Conservation (phyloP, 768 basidiomycete species). For the Scleroderma bovista region DNA sequence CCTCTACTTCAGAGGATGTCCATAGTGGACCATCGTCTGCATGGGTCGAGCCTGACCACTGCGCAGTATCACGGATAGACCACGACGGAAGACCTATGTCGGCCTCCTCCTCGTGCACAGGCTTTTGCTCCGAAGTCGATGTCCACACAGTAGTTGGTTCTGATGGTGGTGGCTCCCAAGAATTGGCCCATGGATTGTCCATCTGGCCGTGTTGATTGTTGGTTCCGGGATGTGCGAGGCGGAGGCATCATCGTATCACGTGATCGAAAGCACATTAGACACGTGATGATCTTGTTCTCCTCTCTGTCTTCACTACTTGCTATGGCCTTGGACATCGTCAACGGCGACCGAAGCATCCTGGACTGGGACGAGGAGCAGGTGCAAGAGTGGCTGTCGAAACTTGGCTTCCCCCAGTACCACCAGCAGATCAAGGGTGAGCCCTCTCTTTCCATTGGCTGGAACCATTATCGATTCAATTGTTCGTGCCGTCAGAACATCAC, state of each 20-base stretch:
- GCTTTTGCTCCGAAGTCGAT: conserved; percentile 1
- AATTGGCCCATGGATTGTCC: conserved; percentile 76
- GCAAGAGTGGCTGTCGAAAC: conserved; percentile 64
- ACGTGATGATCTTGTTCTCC: conserved; percentile 1
- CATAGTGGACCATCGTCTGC: conserved; percentile 36
- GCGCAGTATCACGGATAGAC: conserved; percentile 39
- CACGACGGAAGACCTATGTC: conserved; percentile 56
- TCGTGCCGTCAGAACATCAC: conserved; percentile 62
- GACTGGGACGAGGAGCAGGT: conserved; percentile 81
- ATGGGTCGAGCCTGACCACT: conserved; percentile 46
- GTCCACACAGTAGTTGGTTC: conserved; percentile 3
- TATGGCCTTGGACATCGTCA: conserved; percentile 26
- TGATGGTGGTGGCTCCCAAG: conserved; percentile 48
- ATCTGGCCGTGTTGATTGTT: conserved; percentile 28
- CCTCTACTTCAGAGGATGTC: conserved; percentile 17
- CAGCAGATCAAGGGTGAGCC: conserved; percentile 67
- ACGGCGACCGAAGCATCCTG: conserved; percentile 32
- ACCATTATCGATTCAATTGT: conserved; percentile 2
- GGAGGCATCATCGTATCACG: background rate
- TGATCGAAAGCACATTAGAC: background rate
- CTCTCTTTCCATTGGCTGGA: background rate
- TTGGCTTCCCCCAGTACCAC: conserved; percentile 87
- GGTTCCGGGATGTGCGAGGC: too few species aligned
- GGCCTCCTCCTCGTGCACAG: conserved; percentile 37
- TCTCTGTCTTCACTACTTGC: conserved; percentile 3